A percentile compares a stretch with the other conserved stretches of the same genome.
Conservation (phyloP, 1,284 basidiomycete genomes). For the Somion occarium region DNA sequence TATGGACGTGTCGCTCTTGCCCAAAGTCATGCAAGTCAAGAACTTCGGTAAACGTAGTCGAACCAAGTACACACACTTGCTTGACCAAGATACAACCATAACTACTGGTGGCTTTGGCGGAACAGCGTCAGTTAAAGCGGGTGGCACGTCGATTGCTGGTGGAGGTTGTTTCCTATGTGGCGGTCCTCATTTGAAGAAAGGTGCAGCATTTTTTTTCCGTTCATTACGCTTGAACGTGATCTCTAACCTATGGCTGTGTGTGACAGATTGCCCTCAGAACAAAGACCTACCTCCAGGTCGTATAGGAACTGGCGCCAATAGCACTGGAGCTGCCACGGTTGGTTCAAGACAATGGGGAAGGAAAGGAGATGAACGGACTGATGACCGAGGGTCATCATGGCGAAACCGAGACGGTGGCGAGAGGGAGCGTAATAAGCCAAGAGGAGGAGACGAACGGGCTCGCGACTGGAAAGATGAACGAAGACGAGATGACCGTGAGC, state of each 20-base stretch:
- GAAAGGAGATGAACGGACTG: constrained; percentile 16
- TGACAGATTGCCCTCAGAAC: constrained; percentile 70
- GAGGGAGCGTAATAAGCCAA: constrained; percentile 18
- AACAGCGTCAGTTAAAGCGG: constrained; percentile 46
- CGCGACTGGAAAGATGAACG: constrained; percentile 21
- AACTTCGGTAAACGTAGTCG: constrained; percentile 92
- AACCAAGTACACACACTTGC: constrained; percentile 93
- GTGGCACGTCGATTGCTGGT: constrained; percentile 50
- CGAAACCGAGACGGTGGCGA: constrained; percentile 33
- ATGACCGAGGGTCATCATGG: constrained; percentile 34
- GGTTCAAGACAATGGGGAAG: constrained; percentile 37
- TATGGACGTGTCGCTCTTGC: constrained; percentile 81
- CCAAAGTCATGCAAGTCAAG: constrained; percentile 95
- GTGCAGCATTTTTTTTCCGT: too few species aligned
- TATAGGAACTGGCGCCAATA: constrained; percentile 44
- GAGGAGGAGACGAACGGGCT: constrained; percentile 30
- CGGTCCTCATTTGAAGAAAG: constrained; percentile 86
- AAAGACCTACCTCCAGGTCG: constrained; percentile 41
- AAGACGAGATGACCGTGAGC: constrained; percentile 16
- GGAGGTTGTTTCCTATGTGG: constrained; percentile 89
- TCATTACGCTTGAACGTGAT: too few species aligned
- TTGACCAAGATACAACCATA: constrained; percentile 89
- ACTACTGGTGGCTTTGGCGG: constrained; percentile 66
- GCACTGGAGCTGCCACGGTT: constrained; percentile 25
- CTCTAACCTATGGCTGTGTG: constrained; percentile 1